Evolutionary conservation across 345 rosid species (phyloP), one percentile per base, ranked within the genome.

Genomic region (Murraya paniculata): DNA sequence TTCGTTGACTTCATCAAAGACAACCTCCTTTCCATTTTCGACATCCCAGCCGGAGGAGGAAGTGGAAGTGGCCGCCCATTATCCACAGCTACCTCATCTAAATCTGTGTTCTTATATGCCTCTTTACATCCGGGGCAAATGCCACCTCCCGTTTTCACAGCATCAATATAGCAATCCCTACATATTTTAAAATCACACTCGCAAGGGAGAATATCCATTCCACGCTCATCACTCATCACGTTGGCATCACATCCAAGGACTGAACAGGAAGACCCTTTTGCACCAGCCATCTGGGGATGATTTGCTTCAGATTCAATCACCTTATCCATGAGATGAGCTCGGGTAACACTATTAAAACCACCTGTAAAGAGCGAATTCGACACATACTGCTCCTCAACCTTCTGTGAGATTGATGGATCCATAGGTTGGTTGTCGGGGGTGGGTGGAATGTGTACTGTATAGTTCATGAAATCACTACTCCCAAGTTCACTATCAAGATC

Each of bases 261-360:
- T 0, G 99, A 89, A 77, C 98, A 95, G 4, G 96, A 92, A 1
- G 99, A 93, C 19, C 98, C 99, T 83, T 92, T 95, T 11, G 92
- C 88, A 13, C 99, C 99, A 70, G 98, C 99, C 99, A 95, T 95
- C 70, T 95, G 99, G 2, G 99, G 99, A 84, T 95, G 99, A 79
- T 59, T 91, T 8, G 97, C 81, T 82, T 95, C 97, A n/a, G 93
- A 93, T 24, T 95, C 98, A 25, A 84, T 92, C 78, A 95, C 98
- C 87, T 93, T 95, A 85, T 95, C 98, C 98, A 95, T 95, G 48
- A 95, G 89, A 84, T 95, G 98, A 77, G 98, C 97, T 35, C 94
- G 87, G 0, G 98, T 95, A 33, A 87, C 89, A 78, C 94, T 93
- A 81, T 92, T 95, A 75, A 92, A 95, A 16, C 98, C 98, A 9